Conservation (phyloP, 1,284 basidiomycete species). For the Papiliotrema laurentii region DNA sequence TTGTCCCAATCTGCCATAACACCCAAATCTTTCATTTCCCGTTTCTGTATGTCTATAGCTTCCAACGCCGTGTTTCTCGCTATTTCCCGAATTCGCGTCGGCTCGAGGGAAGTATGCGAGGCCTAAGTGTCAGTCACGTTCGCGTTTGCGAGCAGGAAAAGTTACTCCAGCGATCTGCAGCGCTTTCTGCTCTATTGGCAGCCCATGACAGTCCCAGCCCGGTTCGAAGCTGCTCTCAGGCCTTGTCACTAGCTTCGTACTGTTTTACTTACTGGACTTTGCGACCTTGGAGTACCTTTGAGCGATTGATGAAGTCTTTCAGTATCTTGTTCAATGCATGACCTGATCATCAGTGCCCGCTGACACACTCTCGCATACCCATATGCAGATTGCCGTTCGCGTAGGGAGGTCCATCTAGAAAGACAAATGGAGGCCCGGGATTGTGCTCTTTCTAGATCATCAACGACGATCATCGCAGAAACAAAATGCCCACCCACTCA, state of each 20-base stretch:
- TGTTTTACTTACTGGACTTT: conserved; percentile 66
- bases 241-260: neutral
- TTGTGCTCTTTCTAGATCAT: conserved; percentile 59
- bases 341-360: conserved; percentile 53
- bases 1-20: conserved; percentile 89
- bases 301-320: conserved; percentile 94
- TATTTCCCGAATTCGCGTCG: conserved; percentile 63
- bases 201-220: conserved; percentile 98
- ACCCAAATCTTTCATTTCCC: conserved; percentile 75
- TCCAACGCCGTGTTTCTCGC: conserved; percentile 70
- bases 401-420: conserved; percentile 97
- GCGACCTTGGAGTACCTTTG: conserved; percentile 71
- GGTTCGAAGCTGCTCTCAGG: conserved; percentile 67
- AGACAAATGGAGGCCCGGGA: conserved; percentile 69
- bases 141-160: conserved; percentile 4
- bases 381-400: conserved; percentile 95
- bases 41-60: conserved; percentile 71
- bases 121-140: conserved; percentile 17
- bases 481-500: conserved; percentile 40
- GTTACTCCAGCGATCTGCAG: conserved; percentile 67
- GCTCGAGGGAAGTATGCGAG: conserved; percentile 53
- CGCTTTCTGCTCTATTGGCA: conserved; percentile 94
- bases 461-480: neutral
- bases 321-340: conserved; percentile 96
- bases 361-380: conserved; percentile 55